A percentile compares a stretch with the other conserved stretches of the same genome.
phyloP scores from a whole-genome alignment of 495 filamentous ascomycete genomes.

The Hypoxylon crocopeplum region DNA sequence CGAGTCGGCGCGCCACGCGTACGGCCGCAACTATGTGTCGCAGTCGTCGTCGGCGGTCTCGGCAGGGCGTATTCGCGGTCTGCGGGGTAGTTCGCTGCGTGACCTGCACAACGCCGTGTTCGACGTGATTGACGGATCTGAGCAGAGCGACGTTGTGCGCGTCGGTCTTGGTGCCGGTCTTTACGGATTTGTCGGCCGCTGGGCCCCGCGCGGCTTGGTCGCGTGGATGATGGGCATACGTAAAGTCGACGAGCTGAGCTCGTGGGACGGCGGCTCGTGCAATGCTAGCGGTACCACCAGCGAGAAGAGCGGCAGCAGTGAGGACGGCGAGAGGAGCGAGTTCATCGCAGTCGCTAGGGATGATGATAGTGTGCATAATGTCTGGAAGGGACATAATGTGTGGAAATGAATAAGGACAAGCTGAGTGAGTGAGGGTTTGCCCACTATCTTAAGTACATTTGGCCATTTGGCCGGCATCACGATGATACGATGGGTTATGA shows the following conservation, averaged over 20 bases:
- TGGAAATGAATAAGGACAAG: constrained; percentile 39
- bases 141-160: constrained; percentile 62
- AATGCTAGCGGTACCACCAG: constrained; percentile 33
- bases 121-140: constrained; percentile 71
- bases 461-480: background rate
- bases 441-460: background rate
- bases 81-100: constrained; percentile 71
- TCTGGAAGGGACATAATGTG: constrained; percentile 50
- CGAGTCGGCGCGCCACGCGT: constrained; percentile 56
- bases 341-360: constrained; percentile 49
- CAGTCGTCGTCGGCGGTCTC: constrained; percentile 54
- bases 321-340: constrained; percentile 39
- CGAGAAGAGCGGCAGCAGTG: constrained; percentile 38
- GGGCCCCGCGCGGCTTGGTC: constrained; percentile 79
- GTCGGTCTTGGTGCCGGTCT: constrained; percentile 81
- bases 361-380: constrained; percentile 45
- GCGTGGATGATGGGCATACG: constrained; percentile 87
- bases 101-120: constrained; percentile 86
- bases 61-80: constrained; percentile 50
- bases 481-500: constrained; percentile 26
- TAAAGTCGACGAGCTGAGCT: constrained; percentile 55
- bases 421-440: background rate
- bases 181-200: constrained; percentile 86
- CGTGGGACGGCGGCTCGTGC: constrained; percentile 46
- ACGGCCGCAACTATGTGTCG: constrained; percentile 63